Evolutionary conservation across 2,329 filamentous ascomycete genomes (phyloP), one percentile per base, ranked within the genome.

Genomic region (Stagonosporopsis chrysanthemi): DNA sequence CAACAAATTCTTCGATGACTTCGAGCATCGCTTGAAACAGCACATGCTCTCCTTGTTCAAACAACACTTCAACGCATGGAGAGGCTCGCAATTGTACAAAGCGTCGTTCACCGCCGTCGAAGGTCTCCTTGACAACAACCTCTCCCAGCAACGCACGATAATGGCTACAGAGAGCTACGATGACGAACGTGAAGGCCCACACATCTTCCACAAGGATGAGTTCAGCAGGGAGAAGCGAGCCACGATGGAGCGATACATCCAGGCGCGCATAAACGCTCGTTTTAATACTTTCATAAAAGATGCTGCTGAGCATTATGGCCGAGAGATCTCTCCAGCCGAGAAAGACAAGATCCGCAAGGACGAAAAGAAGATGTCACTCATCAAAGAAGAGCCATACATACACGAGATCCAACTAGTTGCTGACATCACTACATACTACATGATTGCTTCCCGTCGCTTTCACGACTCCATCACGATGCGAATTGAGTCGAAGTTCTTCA

Each of bases 361-460:
- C 5, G 58, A 69, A 1, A 52, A 47, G 2, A 66, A 65, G 40
- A 61, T 58, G 6, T 31, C 39, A 0, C 44, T 72, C 24, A 77
- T 91, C 11, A 82, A 82, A 0, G 71, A 78, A 0, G 89, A 92
- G 64, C 78, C 80, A 0, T 91, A 86, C 63, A 70, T 79, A 1
- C 74, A 77, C 0, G 89, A 91, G 67, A 73, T 92, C 0, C 79
- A 82, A 8, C 84, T 89, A 0, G 83, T 89, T 0, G 81, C 86
- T 0, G 86, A 86, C 4, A 82, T 90, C 41, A 80, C 88, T 0
- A 88, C 84, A 0, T 92, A 92, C 71, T 92, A 92, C 68, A 81
- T 85, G 43, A 83, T 88, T 4, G 88, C 90, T 0, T 83, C 86
- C 0, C 77, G 81, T 31, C 83, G 89, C 1, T 89, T 91, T 64